Evolutionary conservation across 176 grass and related monocot genomes (phyloP), one percentile per base, ranked within the genome.

Genomic region (Leersia perrieri): DNA sequence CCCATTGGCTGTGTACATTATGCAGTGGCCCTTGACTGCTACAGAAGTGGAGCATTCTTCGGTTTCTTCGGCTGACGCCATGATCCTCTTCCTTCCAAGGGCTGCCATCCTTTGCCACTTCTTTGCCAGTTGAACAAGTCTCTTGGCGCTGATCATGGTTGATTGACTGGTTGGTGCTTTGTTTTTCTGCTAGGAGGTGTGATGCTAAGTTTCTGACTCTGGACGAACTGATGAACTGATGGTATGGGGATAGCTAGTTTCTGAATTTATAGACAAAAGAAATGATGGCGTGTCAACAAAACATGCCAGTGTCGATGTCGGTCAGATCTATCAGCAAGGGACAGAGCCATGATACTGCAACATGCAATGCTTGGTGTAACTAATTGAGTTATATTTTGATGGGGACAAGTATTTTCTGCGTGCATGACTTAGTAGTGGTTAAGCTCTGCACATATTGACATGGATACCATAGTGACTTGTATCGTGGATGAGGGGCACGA

Each of bases 11-110:
- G n/a, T n/a, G n/a, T n/a, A n/a, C n/a, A n/a, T n/a, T n/a, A n/a
- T n/a, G n/a, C n/a, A n/a, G n/a, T n/a, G n/a, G n/a, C n/a, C n/a
- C n/a, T n/a, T n/a, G n/a, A 64, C 72, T 7, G 80, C 80, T 11
- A 78, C 33, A 0, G 66, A 57, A 3, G 33, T 30, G 66, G 39
- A 82, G 33, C 58, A 86, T 44, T 45, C 57, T 31, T 80, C 60
- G 23, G 39, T 63, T 29, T 30, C 78, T 30, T 51, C 76, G 22
- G 66, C 33, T 1, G 5, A 33, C 1, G 2, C 18, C 18, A n/a
- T 44, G 44, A 84, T 12, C 71, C 80, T 41, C 74, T 86, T 90
- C 68, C 88, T 78, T 0, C 68, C 35, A 5, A 90, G 39, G 0
- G 60, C 12, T 5, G 68, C 73, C 23, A 78, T 60, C 20, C 33